phyloP scores from a whole-genome alignment of 2,329 filamentous ascomycete species.

The Colletotrichum eleusines region DNA sequence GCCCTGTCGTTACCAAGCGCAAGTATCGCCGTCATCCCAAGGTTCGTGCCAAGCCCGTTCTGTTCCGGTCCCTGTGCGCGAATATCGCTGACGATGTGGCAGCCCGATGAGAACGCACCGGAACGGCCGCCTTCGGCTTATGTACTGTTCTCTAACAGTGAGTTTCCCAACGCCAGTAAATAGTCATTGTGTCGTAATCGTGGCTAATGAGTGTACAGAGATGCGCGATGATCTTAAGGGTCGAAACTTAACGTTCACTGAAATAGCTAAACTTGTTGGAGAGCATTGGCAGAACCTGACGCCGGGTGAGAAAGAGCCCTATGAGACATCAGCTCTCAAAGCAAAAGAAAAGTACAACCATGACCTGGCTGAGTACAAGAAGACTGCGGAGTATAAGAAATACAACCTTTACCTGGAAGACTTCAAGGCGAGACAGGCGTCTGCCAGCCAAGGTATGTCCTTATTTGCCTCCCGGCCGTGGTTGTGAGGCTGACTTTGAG shows the following conservation, averaged over 20 bases:
- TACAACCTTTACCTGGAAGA: slow-evolving; percentile 81
- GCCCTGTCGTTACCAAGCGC: slow-evolving; percentile 67
- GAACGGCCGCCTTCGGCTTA: slow-evolving; percentile 86
- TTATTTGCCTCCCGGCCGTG: neutral
- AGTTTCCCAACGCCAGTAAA: slow-evolving; percentile 50
- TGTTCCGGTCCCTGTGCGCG: neutral
- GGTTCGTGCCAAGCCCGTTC: slow-evolving; percentile 55
- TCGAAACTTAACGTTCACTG: slow-evolving; percentile 82
- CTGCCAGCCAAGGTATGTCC: slow-evolving; percentile 65
- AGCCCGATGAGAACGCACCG: slow-evolving; percentile 84
- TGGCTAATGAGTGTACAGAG: slow-evolving; percentile 58
- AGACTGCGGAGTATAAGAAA: slow-evolving; percentile 75
- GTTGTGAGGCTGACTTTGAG: slow-evolving; percentile 28
- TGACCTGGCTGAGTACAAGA: slow-evolving; percentile 82
- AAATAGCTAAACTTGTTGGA: slow-evolving; percentile 85
- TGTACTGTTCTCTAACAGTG: slow-evolving; percentile 87
- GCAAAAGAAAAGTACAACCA: slow-evolving; percentile 83
- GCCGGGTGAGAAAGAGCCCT: slow-evolving; percentile 76
- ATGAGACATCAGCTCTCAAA: slow-evolving; percentile 76
- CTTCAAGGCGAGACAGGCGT: slow-evolving; percentile 80
- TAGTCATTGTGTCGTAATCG: neutral
- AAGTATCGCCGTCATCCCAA: slow-evolving; percentile 85
- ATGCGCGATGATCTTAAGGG: slow-evolving; percentile 83
- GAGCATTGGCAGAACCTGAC: slow-evolving; percentile 84
- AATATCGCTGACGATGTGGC: slow-evolving; percentile 4